A percentile compares a stretch with the other conserved stretches of the same genome.
Evolutionary conservation across 768 basidiomycete species (phyloP).

Genomic region (Tylopilus subfusipes): DNA sequence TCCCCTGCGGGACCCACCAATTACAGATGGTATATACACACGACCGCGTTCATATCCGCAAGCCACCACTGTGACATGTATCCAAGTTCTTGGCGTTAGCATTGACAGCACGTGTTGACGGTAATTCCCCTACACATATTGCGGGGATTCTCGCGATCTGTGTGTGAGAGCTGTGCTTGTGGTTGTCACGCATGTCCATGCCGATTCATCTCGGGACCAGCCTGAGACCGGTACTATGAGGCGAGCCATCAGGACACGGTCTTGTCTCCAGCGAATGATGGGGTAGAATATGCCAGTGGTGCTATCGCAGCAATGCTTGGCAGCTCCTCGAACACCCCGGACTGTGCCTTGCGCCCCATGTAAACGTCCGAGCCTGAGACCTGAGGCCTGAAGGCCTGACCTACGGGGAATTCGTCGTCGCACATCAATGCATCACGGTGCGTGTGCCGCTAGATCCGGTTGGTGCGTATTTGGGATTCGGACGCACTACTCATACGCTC

Average conservation of each 20-base stretch:
- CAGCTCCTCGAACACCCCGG: not conserved
- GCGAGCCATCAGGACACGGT: not conserved
- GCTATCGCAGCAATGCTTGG: not conserved
- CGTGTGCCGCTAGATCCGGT: not conserved
- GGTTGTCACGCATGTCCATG: not conserved
- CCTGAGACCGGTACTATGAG: too few species aligned
- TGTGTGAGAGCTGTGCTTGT: not conserved
- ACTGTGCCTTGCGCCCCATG: not conserved
- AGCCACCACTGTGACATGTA: not conserved
- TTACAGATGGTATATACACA: not conserved
- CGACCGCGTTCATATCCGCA: slow-evolving; percentile 6
- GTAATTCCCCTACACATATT: not conserved
- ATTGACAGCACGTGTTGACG: slow-evolving; percentile 2
- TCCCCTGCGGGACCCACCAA: not conserved
- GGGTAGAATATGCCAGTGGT: not conserved
- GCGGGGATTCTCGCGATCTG: not conserved
- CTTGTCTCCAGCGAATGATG: not conserved
- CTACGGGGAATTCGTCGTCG: not conserved
- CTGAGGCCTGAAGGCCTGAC: too few species aligned
- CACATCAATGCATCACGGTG: not conserved
- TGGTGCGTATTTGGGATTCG: too few species aligned
- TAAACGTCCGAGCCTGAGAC: too few species aligned
- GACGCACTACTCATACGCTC: not conserved
- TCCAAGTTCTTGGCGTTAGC: not conserved
- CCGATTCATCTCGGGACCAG: not conserved